These are phyloP conservation scores for Sugiyamaella xylanicola DNA, from an alignment of 1,139 yeast species.

Conservation along the genomic window DNA sequence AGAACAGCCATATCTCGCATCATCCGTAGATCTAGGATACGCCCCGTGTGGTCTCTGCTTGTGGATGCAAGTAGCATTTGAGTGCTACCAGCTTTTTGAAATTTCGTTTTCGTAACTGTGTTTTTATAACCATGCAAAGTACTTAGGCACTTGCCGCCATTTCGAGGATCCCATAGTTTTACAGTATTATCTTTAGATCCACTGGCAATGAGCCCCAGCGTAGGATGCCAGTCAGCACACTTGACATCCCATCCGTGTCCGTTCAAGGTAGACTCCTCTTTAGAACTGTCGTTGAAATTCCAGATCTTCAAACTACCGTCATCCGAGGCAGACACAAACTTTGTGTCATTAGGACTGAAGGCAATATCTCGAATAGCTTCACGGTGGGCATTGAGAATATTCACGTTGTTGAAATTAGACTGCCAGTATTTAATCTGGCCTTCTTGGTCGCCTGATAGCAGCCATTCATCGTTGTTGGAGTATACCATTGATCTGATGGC, in stretches of 20 bases:
- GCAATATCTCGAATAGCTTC: conserved; percentile 85
- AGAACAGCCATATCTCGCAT: conserved; percentile 76
- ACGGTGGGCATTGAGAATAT: conserved; percentile 71
- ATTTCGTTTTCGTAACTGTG: conserved; percentile 80
- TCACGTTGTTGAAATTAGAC: conserved; percentile 94
- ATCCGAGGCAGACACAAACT: conserved; percentile 89
- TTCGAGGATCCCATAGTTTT: conserved; percentile 95
- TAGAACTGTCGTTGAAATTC: conserved; percentile 85
- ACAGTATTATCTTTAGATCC: conserved; percentile 92
- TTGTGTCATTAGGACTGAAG: conserved; percentile 86
- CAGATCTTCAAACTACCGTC: conserved; percentile 88
- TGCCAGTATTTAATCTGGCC: conserved; percentile 96
- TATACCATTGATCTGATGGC: conserved; percentile 80
- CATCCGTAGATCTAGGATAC: conserved; percentile 82
- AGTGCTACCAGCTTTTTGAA: conserved; percentile 64
- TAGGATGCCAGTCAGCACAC: conserved; percentile 95
- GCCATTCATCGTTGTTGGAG: conserved; percentile 93
- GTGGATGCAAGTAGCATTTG: conserved; percentile 78
- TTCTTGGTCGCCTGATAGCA: conserved; percentile 88
- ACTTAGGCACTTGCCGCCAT: conserved; percentile 70
- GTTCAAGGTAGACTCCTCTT: conserved; percentile 71
- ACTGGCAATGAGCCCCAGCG: conserved; percentile 62
- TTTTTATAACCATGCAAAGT: conserved; percentile 93
- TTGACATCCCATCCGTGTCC: conserved; percentile 99
- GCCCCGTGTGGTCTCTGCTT: conserved; percentile 83